Base-by-base conservation (phyloP, 169 alveolate species). In the Perkinsus marinus region DNA sequence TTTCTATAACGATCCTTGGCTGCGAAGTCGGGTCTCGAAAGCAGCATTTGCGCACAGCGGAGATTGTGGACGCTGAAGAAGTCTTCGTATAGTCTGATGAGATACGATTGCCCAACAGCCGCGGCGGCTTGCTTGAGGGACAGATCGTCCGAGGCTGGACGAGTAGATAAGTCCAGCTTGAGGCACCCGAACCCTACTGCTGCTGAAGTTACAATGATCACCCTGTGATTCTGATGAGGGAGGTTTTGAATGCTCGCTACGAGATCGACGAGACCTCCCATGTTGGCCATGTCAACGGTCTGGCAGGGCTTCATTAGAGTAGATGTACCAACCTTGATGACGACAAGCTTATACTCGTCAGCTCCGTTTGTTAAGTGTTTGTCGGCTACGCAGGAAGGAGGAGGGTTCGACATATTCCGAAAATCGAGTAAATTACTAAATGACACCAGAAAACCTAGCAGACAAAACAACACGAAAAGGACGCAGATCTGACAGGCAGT, bases 141-240 rank as follows among this genome's bases (percentile, higher is more conserved):
- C 39, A 93, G 69, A 39, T 93, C 92, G n/a, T 37, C 92, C 0
- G 69, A 13, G 36, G 37, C 69, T 19, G 96, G 96, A 34, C 94
- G 68, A 68, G 90, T 90, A 90, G 90, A 57, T 13, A 92, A 90
- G 19, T 92, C 69, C 91, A 93, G 92, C 39, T 92, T 92, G 43
- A 92, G 92, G 39, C 93, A 90, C 0, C 95, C 96, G 22, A 92
- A 92, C 6, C 96, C 96, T n/a, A 94, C 96, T 0, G 96, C 96
- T 0, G 95, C 96, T 41, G 95, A 93, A 30, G 95, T 90, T 17
- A 94, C 95, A 37, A 94, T 34, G 16, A 94, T 90, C 30, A 94
- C 94, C 38, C 93, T 91, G 39, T 92, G 91, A 30, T 91, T 92
- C 36, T 92, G 91, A 57, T 89, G 91, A 92, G 93, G 91, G 90